Conservation (phyloP, 805 yeast genomes). For the Myxozyma geophila region DNA sequence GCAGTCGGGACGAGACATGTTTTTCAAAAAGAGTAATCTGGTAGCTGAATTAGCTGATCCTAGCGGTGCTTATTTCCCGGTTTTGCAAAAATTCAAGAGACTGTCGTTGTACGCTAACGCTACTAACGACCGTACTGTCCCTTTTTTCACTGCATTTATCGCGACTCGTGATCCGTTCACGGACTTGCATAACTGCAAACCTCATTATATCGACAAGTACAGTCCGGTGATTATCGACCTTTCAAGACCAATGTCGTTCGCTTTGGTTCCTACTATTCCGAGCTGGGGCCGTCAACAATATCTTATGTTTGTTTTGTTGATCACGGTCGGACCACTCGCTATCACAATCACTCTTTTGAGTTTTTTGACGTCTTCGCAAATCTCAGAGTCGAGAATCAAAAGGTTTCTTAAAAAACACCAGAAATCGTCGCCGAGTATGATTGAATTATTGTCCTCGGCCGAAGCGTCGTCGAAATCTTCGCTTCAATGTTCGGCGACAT, state of each 20-base stretch:
- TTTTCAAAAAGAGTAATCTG: conserved; percentile 53
- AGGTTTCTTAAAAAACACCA: not conserved
- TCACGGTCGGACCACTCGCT: conserved; percentile 30
- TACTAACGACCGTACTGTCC: conserved; percentile 82
- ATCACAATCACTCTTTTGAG: conserved; percentile 18
- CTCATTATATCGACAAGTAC: conserved; percentile 4
- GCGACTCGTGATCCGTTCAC: conserved; percentile 76
- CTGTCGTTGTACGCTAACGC: conserved; percentile 72
- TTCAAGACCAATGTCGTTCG: conserved; percentile 8
- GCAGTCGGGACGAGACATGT: conserved; percentile 63
- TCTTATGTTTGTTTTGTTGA: conserved; percentile 15
- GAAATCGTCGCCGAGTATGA: not conserved
- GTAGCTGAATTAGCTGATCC: conserved; percentile 61
- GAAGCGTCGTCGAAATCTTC: not conserved
- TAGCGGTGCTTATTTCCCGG: conserved; percentile 48
- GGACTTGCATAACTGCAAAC: conserved; percentile 38
- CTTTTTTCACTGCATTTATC: conserved; percentile 82
- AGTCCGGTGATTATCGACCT: conserved; percentile 28
- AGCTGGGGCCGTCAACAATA: conserved; percentile 19
- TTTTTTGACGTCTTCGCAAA: conserved; percentile 19
- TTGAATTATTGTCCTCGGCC: not conserved
- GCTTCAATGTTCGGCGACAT: no score
- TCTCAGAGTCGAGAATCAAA: conserved; percentile 21
- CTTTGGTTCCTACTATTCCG: not conserved
- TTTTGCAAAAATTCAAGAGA: conserved; percentile 62